A percentile compares a stretch with the other conserved stretches of the same genome.
These are phyloP conservation scores for Pelargonium fulgidum DNA, from an alignment of 441 rosid genomes.

Conservation along the genomic window DNA sequence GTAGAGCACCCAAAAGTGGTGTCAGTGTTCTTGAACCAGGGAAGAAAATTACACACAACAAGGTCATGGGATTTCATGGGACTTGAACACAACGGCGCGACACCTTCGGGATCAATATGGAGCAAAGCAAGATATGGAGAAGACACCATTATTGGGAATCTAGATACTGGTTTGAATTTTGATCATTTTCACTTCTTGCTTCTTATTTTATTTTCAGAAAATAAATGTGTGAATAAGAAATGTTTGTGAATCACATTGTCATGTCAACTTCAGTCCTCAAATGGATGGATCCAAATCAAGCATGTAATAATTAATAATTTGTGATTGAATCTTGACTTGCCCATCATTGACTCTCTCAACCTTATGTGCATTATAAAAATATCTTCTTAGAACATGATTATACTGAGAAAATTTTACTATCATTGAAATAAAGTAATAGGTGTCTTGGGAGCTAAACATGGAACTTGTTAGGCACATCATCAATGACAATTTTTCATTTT, in stretches of 20 bases:
- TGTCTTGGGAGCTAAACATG: too few relatives aligned
- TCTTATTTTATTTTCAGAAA: neutral
- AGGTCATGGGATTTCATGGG: conserved; percentile 68
- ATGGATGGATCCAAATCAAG: conserved; percentile 2
- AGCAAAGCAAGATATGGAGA: conserved; percentile 51
- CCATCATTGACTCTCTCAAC: neutral
- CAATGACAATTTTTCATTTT: too few relatives aligned
- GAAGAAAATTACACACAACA: conserved; percentile 59
- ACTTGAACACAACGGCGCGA: conserved; percentile 33
- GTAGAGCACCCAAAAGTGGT: conserved; percentile 59
- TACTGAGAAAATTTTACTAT: too few relatives aligned
- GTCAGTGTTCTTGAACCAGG: conserved; percentile 55
- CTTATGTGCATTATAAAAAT: neutral
- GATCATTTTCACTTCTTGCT: neutral
- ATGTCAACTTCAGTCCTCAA: conserved; percentile 11
- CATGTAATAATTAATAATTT: conserved; percentile 6
- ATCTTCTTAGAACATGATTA: too few relatives aligned
- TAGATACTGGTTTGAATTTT: conserved; percentile 45
- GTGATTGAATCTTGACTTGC: neutral
- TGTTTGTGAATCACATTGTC: neutral
- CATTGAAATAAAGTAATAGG: too few relatives aligned
- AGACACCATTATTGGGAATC: conserved; percentile 60
- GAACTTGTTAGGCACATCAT: too few relatives aligned
- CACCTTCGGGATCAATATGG: conserved; percentile 47
- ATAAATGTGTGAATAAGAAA: neutral